Conservation (phyloP, 2,329 filamentous ascomycete genomes). For the Periconia digitata region DNA sequence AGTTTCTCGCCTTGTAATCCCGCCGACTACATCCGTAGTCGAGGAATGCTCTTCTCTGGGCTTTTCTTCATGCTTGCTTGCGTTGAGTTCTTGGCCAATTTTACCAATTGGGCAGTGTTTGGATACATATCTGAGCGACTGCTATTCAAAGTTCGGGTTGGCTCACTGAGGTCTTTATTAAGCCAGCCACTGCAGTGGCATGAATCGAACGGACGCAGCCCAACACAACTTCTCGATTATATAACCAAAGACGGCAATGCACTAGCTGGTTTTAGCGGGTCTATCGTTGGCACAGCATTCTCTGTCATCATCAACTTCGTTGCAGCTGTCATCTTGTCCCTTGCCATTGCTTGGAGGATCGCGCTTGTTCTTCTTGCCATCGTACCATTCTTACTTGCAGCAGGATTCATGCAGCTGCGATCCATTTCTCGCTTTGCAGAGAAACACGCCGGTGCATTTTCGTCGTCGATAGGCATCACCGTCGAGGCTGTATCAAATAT, state of each 20-base stretch:
- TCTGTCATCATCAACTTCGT: constrained; percentile 69
- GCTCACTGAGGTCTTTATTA: constrained; percentile 66
- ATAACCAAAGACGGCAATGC: constrained; percentile 71
- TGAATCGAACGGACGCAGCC: constrained; percentile 63
- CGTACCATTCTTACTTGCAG: constrained; percentile 68
- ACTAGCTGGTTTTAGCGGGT: constrained; percentile 68
- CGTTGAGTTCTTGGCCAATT: constrained; percentile 63
- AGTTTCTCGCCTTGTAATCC: constrained; percentile 57
- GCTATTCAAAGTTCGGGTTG: constrained; percentile 63
- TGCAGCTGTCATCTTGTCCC: constrained; percentile 67
- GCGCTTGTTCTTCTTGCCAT: constrained; percentile 70
- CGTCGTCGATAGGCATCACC: constrained; percentile 53
- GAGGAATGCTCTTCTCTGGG: constrained; percentile 57
- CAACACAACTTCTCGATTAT: constrained; percentile 63
- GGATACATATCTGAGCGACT: constrained; percentile 65
- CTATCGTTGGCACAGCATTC: constrained; percentile 69
- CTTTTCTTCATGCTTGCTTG: constrained; percentile 64
- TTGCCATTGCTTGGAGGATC: constrained; percentile 75
- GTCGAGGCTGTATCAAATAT: constrained; percentile 57
- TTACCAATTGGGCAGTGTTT: constrained; percentile 60
- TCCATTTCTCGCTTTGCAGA: constrained; percentile 63
- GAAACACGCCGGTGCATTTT: constrained; percentile 54
- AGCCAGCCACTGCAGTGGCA: constrained; percentile 72
- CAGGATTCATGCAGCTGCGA: constrained; percentile 69
- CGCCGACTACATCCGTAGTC: constrained; percentile 50